Conservation (phyloP, 208 protist genomes). For the Trypanosoma theileri region DNA sequence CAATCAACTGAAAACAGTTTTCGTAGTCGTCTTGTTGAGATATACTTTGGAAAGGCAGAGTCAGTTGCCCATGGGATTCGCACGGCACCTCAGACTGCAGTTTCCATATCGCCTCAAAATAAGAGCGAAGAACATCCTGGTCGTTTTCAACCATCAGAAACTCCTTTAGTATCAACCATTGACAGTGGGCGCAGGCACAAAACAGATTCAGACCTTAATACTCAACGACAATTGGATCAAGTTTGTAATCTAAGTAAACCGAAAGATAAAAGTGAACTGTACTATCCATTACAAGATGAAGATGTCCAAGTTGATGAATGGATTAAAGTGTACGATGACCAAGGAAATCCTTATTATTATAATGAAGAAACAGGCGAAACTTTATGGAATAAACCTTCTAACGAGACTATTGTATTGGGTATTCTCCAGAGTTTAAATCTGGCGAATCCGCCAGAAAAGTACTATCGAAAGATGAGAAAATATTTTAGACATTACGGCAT, state of each 20-base stretch:
- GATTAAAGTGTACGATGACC: not conserved
- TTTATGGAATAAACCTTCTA: constrained; percentile 3
- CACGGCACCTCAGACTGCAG: not conserved
- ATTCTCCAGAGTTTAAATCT: constrained; percentile 11
- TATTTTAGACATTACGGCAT: constrained; percentile 22
- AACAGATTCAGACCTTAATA: no score
- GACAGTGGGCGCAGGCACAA: no score
- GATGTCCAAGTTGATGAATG: not conserved
- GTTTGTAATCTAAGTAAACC: no score
- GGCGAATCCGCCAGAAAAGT: constrained; percentile 15
- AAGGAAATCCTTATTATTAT: constrained; percentile 13
- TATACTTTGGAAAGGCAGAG: constrained; percentile 14
- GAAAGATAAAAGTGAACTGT: no score
- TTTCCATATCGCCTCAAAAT: not conserved
- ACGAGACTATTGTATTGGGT: not conserved
- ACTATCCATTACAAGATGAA: no score
- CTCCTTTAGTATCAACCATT: no score
- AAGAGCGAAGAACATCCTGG: not conserved
- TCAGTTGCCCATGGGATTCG: constrained; percentile 10
- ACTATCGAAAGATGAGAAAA: constrained; percentile 9
- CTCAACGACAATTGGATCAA: no score
- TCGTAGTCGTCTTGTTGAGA: constrained; percentile 8
- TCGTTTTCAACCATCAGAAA: no score
- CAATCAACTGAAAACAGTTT: constrained; percentile 20
- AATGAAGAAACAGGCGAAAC: constrained; percentile 11